phyloP scores from a whole-genome alignment of 2,329 filamentous ascomycete species.

The Dactylella cylindrospora region DNA sequence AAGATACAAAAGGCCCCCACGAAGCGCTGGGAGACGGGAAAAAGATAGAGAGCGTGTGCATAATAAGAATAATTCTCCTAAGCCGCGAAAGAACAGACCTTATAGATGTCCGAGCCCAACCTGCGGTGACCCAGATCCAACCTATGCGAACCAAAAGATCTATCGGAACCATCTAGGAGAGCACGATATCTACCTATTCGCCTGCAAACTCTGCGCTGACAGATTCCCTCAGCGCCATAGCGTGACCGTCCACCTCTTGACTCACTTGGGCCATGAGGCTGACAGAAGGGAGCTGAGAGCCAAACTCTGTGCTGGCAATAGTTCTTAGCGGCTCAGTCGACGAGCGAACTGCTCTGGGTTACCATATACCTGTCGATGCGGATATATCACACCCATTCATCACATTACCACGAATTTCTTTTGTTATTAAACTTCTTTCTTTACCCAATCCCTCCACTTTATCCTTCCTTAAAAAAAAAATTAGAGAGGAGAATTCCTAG shows the following conservation, averaged over 20 bases:
- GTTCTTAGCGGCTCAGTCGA: too few species aligned
- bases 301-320: too few species aligned
- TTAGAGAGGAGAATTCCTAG: too few species aligned
- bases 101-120: background rate
- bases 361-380: too few species aligned
- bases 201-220: background rate
- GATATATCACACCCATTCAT: too few species aligned
- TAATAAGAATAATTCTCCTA: background rate
- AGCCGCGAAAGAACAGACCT: background rate
- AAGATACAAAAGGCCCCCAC: background rate
- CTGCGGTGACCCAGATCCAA: background rate
- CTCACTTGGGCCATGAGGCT: background rate
- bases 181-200: constrained; percentile 1
- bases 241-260: background rate
- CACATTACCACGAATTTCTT: too few species aligned
- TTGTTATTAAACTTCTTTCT: too few species aligned
- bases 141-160: background rate
- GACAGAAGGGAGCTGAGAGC: too few species aligned
- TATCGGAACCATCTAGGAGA: constrained; percentile 1
- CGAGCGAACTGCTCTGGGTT: too few species aligned
- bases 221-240: background rate
- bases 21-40: background rate
- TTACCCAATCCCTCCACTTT: too few species aligned
- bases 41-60: background rate
- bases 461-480: too few species aligned